Evolutionary conservation across 306 rosid species (phyloP).

Genomic region (Senna siamea): DNA sequence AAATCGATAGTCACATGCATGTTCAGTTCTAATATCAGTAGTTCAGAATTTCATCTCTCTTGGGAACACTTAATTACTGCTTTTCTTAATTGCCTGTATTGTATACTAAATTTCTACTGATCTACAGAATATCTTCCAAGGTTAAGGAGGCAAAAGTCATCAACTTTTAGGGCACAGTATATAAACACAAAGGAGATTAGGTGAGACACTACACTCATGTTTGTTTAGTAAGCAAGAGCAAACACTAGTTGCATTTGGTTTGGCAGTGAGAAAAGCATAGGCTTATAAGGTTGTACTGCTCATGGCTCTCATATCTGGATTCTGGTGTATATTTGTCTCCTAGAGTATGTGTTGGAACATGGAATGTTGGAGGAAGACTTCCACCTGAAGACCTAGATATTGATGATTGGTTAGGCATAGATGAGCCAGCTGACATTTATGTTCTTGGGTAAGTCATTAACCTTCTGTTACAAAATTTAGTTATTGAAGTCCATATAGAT

Average conservation of each 20-base stretch:
- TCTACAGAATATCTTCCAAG: conserved; percentile 63
- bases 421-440: conserved; percentile 93
- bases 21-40: conserved; percentile 9
- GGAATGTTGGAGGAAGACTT: conserved; percentile 93
- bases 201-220: conserved; percentile 48
- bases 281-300: conserved; percentile 32
- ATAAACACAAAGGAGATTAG: conserved; percentile 80
- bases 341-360: conserved; percentile 87
- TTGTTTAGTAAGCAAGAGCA: conserved; percentile 26
- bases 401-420: conserved; percentile 81
- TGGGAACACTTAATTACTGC: conserved; percentile 2
- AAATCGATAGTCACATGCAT: conserved; percentile 9
- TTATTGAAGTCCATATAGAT: conserved; percentile 21
- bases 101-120: conserved; percentile 32
- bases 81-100: conserved; percentile 23
- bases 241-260: conserved; percentile 30
- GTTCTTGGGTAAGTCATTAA: conserved; percentile 77
- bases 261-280: conserved; percentile 23
- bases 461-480: conserved; percentile 17
- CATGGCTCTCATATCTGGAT: conserved; percentile 37
- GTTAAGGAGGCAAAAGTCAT: conserved; percentile 87
- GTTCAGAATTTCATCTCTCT: conserved; percentile 28
- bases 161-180: conserved; percentile 88
- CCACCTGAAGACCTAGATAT: conserved; percentile 93
- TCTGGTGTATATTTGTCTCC: conserved; percentile 40